phyloP scores from a whole-genome alignment of 1,284 basidiomycete genomes.

The Tetrapyrgos nigripes region DNA sequence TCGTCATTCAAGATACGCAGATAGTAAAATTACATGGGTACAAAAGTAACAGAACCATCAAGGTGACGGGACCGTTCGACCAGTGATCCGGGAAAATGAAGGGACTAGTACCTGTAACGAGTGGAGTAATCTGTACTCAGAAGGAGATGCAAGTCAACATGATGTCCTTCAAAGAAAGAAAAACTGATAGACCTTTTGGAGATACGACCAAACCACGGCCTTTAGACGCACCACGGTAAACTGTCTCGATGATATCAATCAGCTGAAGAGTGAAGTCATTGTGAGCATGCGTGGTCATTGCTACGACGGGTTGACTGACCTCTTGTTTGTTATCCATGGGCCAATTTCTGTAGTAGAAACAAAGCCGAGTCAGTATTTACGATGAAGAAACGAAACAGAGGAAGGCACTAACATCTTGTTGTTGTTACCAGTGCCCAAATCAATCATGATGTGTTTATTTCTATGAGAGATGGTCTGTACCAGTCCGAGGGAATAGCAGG shows the following conservation, averaged over 20 bases:
- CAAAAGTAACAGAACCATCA: no score
- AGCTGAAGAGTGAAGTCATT: constrained; percentile 56
- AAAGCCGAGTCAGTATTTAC: constrained; percentile 5
- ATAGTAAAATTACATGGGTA: no score
- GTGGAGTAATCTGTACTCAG: constrained; percentile 78
- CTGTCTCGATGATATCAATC: constrained; percentile 98
- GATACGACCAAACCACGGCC: constrained; percentile 98
- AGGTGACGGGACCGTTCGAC: no score
- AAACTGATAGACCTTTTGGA: constrained; percentile 75
- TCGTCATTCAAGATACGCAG: no score
- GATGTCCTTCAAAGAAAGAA: not conserved
- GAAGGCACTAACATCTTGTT: constrained; percentile 90
- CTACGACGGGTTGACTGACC: constrained; percentile 49
- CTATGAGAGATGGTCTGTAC: constrained; percentile 45
- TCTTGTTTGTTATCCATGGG: constrained; percentile 98
- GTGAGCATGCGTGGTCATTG: not conserved
- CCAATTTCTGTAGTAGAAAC: constrained; percentile 77
- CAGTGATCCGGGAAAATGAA: no score
- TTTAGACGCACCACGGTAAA: constrained; percentile 97
- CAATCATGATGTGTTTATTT: constrained; percentile 99
- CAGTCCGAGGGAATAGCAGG: not conserved
- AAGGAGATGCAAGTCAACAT: constrained; percentile 4
- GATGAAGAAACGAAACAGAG: not conserved
- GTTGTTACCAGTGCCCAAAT: constrained; percentile 99
- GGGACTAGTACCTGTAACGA: constrained; percentile 74